Conservation (phyloP, 2,329 filamentous ascomycete species). For the Colletotrichum gigasporum region DNA sequence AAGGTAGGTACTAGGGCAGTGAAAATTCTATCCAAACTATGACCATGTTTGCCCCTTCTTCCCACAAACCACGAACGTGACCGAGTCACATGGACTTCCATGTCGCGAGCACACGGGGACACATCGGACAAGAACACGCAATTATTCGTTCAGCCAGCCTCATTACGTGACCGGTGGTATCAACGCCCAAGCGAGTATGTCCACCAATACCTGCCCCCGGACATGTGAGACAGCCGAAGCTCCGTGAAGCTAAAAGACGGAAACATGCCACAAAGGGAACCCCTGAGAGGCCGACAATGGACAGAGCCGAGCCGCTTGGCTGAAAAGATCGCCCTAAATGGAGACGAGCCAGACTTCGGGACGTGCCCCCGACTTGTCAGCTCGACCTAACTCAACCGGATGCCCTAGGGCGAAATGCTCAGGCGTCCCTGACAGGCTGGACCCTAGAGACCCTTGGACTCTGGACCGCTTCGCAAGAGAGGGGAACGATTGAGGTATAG, state of each 20-base stretch:
- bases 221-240: conserved; percentile 2
- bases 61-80: neutral
- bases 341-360: neutral
- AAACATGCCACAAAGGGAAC: conserved; percentile 2
- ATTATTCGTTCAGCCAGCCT: neutral
- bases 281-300: neutral
- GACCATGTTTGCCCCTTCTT: no score
- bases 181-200: neutral
- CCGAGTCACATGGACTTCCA: neutral
- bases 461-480: neutral
- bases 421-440: neutral
- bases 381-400: neutral
- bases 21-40: neutral
- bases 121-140: neutral
- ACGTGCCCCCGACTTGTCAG: neutral
- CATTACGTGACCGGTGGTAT: neutral
- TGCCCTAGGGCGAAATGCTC: neutral
- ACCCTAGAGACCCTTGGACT: neutral
- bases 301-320: neutral
- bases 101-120: neutral
- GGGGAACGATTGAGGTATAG: neutral
- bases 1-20: neutral
- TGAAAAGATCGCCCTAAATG: neutral
- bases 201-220: neutral
- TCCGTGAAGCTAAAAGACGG: neutral